These are phyloP conservation scores for Oryza brachyantha DNA, from an alignment of 176 grass and related monocot species.

Conservation along the genomic window DNA sequence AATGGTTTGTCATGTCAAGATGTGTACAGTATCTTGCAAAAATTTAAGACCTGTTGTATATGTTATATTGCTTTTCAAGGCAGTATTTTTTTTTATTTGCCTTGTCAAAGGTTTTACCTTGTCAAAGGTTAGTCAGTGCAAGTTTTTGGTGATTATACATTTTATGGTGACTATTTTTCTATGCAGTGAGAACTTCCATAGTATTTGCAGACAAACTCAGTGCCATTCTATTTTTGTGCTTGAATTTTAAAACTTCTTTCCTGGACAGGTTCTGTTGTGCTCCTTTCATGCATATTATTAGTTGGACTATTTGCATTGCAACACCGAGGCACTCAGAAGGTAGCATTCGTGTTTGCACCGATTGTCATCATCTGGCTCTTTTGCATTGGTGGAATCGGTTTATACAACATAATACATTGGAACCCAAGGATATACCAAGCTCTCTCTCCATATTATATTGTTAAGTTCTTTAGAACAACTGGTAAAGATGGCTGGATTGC, in stretches of 20 bases:
- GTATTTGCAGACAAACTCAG: background rate
- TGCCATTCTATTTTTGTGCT: background rate
- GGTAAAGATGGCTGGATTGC: constrained; percentile 96
- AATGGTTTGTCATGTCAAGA: background rate
- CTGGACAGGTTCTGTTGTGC: constrained; percentile 68
- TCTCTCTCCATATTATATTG: constrained; percentile 79
- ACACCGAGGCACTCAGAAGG: constrained; percentile 89
- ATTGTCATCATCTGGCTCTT: constrained; percentile 83
- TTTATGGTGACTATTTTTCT: constrained; percentile 15
- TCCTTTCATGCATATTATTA: constrained; percentile 88
- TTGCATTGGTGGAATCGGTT: constrained; percentile 66
- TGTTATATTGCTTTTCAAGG: background rate
- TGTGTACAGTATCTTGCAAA: background rate
- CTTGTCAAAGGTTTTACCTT: background rate
- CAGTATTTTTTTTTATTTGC: background rate
- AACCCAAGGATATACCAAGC: constrained; percentile 74
- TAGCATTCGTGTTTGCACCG: constrained; percentile 91
- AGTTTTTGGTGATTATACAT: background rate
- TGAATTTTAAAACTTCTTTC: constrained; percentile 9
- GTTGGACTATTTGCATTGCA: constrained; percentile 95
- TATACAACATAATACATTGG: constrained; percentile 90
- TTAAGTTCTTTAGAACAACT: constrained; percentile 74
- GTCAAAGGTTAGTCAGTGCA: background rate
- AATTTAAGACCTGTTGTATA: background rate
- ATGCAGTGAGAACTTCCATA: background rate